Evolutionary conservation across 176 grass and related monocot genomes (phyloP).

Genomic region (Oryza nivara): DNA sequence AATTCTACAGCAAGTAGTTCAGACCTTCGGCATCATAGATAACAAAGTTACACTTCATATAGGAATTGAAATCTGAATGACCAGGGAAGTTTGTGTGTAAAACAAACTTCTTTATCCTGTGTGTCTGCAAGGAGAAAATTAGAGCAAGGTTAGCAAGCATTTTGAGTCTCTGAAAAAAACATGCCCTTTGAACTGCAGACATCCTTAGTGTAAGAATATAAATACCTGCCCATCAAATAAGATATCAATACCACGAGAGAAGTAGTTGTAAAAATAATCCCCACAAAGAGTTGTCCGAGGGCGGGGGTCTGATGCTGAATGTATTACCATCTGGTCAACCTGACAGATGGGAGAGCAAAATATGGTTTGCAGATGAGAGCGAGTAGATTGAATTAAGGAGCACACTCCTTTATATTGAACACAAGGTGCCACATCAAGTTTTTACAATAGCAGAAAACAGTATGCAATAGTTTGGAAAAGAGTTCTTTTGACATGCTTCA

Average conservation of each 20-base stretch:
- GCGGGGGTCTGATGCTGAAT: conserved; percentile 82
- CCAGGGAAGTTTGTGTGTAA: conserved; percentile 95
- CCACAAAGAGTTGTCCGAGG: conserved; percentile 82
- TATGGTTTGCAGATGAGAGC: conserved; percentile 28
- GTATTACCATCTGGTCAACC: conserved; percentile 99
- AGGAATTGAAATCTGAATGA: conserved; percentile 93
- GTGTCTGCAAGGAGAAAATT: conserved; percentile 61
- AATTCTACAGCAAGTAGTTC: conserved; percentile 33
- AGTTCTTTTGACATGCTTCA: conserved; percentile 10
- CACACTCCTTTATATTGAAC: too few relatives aligned
- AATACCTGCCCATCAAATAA: conserved; percentile 96
- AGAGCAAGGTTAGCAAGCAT: conserved; percentile 9
- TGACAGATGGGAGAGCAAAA: conserved; percentile 30
- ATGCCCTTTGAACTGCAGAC: conserved; percentile 11
- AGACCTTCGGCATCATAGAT: conserved; percentile 84
- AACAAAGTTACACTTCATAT: conserved; percentile 97
- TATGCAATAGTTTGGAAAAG: neutral
- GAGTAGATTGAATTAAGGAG: conserved; percentile 15
- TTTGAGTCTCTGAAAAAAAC: conserved; percentile 16
- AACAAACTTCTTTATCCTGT: conserved; percentile 99
- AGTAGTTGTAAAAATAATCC: conserved; percentile 95
- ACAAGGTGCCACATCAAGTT: neutral
- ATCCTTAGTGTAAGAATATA: conserved; percentile 21
- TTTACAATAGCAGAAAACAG: conserved; percentile 11
- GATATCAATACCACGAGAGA: conserved; percentile 92